Evolutionary conservation across 192 early-diverging fungal genomes (phyloP), one percentile per base, ranked within the genome.

Genomic region (Gonapodya sp.): DNA sequence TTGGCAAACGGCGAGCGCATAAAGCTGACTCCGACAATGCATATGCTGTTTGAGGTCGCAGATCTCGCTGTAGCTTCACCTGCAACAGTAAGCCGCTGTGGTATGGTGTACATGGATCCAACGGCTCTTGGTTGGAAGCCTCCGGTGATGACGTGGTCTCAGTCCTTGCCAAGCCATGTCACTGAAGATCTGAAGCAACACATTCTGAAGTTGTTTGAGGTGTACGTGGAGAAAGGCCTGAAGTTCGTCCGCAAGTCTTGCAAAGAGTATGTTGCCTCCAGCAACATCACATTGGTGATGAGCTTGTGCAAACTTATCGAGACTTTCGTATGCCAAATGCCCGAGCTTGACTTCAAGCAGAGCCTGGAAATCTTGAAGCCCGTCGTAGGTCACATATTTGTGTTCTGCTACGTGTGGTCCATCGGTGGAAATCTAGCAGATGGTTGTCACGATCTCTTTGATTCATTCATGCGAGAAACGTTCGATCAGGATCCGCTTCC

Each of bases 11-110:
- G 91, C 83, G 91, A 92, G 80, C 91, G 91, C 82, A 92, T 92
- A 86, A 89, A 89, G 2, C 80, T 92, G 35, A 91, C 91, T 73
- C 85, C 88, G 1, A 85, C 89, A 81, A 90, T 92, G 91, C 81
- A 89, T 36, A 73, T 92, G 31, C 89, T 92, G 73, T 92, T 92
- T 80, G 91, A 92, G 79, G 91, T 92, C 82, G 88, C 87, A 14
- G 88, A 92, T 79, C 81, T 92, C 30, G 91, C 89, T 78, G 89
- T 91, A 79, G 91, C 91, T n/a, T 91, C 91, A 14, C 91, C 91
- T 30, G 91, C 91, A 36, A 92, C 91, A 0, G 91, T 92, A 32
- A 91, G 89, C 0, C 86, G 91, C 36, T 89, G 89, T n/a, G 91
- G 91, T 85, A 92, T 92, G 82, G 79, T 92, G 31, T 92, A 91